phyloP scores from a whole-genome alignment of 495 filamentous ascomycete species.

The Aspergillus biplanus region DNA sequence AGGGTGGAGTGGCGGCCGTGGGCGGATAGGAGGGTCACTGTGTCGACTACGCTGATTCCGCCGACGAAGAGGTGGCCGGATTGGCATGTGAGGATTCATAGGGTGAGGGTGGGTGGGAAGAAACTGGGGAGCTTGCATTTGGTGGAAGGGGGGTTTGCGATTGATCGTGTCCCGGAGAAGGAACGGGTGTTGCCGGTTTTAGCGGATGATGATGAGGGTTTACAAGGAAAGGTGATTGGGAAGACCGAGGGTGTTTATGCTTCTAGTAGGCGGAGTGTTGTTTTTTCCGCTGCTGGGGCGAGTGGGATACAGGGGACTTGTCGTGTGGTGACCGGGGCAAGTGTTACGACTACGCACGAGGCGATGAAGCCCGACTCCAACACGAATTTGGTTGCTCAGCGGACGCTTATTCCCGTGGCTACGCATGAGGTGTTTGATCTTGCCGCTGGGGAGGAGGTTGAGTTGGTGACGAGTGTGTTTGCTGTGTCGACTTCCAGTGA shows the following conservation, averaged over 20 bases:
- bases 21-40: constrained; percentile 9
- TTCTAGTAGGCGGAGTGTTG: not conserved
- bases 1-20: constrained; percentile 8
- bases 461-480: constrained; percentile 9
- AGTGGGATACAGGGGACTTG: constrained; percentile 2
- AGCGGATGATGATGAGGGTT: not conserved
- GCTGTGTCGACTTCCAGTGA: not conserved
- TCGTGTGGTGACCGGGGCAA: not conserved
- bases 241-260: not conserved
- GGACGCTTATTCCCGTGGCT: constrained; percentile 13
- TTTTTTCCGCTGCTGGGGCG: constrained; percentile 8
- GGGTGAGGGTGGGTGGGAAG: not conserved
- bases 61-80: constrained; percentile 12
- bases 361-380: constrained; percentile 16
- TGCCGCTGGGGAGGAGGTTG: not conserved
- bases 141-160: constrained; percentile 16
- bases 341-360: constrained; percentile 2
- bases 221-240: too few species aligned
- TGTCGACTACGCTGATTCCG: constrained; percentile 5
- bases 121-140: not conserved
- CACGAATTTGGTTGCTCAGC: constrained; percentile 12
- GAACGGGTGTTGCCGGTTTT: not conserved
- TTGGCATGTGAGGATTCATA: constrained; percentile 12
- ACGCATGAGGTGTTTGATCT: constrained; percentile 10
- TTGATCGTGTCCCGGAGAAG: constrained; percentile 1